Evolutionary conservation across 345 rosid species (phyloP), one percentile per base, ranked within the genome.

Genomic region (Brassica cretica): DNA sequence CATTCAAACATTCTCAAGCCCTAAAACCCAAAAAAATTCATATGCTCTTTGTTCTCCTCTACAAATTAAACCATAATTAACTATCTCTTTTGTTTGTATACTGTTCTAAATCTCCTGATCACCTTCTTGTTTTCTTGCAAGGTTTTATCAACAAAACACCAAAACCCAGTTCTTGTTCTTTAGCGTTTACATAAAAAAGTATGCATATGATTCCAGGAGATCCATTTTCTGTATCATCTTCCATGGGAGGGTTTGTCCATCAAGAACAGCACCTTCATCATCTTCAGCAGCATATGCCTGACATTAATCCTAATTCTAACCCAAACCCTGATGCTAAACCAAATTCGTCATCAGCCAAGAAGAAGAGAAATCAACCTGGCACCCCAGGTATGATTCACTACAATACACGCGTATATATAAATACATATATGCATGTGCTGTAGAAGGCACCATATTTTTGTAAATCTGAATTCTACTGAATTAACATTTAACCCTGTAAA

Each of bases 301-400:
- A 75, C 4, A 64, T 58, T 58, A 81, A 82, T 79, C 93, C 96
- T 84, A 86, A 82, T 73, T 82, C 85, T 66, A 79, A 75, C 74
- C 82, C 89, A 53, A 87, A 87, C 68, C 86, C 83, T 2, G 70
- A 21, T 75, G 68, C 64, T 70, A 80, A 80, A 75, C 80, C 80
- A 55, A 74, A 53, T 74, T 29, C 79, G 64, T 79, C 72, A 75
- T 80, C 80, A 24, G 66, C 87, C 76, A 90, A 89, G 79, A 94
- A 87, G 92, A 90, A 88, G 81, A 87, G 98, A 86, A 94, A 88
- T 70, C 87, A 89, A 39, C 98, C 98, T n/a, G 97, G 98, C 72
- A 94, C 91, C 30, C 98, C 98, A 65, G 97, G 98, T 84, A 44
- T 30, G 59, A 33, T 19, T 41, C 63, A 58, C 0, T 25, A 59